These are phyloP conservation scores for Parachaetomium inaequale DNA, from an alignment of 495 filamentous ascomycete species.

Conservation along the genomic window DNA sequence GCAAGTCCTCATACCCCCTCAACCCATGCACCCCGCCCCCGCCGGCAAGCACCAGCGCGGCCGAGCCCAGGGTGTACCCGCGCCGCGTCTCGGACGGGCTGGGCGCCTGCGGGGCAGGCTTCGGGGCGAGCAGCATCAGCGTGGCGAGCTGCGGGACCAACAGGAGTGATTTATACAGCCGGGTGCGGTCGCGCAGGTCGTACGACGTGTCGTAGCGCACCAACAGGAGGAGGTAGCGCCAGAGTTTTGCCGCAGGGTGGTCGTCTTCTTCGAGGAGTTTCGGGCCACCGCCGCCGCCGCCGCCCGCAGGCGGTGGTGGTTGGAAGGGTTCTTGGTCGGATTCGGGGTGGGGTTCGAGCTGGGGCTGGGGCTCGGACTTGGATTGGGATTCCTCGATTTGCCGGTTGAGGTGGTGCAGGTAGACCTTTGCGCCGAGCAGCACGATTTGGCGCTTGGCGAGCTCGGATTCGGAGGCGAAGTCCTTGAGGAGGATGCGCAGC, in stretches of 20 bases:
- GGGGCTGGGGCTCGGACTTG: slow-evolving; percentile 10
- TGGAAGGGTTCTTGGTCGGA: not conserved
- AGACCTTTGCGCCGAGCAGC: slow-evolving; percentile 88
- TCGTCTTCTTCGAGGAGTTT: slow-evolving; percentile 47
- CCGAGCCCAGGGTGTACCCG: slow-evolving; percentile 72
- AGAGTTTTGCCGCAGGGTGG: slow-evolving; percentile 71
- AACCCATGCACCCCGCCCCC: slow-evolving; percentile 67
- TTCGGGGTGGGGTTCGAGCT: not conserved
- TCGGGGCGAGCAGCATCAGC: slow-evolving; percentile 85
- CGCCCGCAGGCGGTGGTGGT: not conserved
- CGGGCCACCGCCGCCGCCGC: not conserved
- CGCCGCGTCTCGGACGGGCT: slow-evolving; percentile 78
- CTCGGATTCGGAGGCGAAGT: slow-evolving; percentile 79
- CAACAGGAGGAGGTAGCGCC: slow-evolving; percentile 78
- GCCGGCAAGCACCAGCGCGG: slow-evolving; percentile 76
- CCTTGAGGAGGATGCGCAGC: slow-evolving; percentile 79
- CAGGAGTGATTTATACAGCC: slow-evolving; percentile 82
- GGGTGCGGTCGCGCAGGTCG: slow-evolving; percentile 84
- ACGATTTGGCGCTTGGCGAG: slow-evolving; percentile 86
- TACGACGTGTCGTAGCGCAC: slow-evolving; percentile 92
- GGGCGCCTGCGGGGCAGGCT: slow-evolving; percentile 82
- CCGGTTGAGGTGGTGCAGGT: slow-evolving; percentile 79
- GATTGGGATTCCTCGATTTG: slow-evolving; percentile 36
- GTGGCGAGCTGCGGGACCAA: slow-evolving; percentile 80
- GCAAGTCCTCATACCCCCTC: slow-evolving; percentile 70